phyloP scores from a whole-genome alignment of 192 early-diverging fungal species.

The Linnemannia schmuckeri region DNA sequence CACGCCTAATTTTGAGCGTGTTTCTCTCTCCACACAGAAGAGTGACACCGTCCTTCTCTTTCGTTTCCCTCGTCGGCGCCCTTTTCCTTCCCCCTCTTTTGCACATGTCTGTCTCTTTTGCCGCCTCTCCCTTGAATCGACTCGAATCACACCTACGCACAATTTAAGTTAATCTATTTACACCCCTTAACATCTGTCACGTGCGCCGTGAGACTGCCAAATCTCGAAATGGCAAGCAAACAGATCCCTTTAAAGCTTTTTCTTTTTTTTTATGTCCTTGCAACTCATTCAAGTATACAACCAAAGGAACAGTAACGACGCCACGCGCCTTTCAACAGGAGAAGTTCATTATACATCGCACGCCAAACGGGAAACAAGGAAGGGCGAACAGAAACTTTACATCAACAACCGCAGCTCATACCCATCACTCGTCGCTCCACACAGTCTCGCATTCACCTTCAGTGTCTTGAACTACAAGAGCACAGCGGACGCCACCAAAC shows the following conservation, averaged over 20 bases:
- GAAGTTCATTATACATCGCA: background rate
- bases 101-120: background rate
- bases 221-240: background rate
- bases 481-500: background rate
- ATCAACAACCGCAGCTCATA: background rate
- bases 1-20: background rate
- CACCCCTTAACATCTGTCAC: background rate
- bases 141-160: too few relatives aligned
- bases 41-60: background rate
- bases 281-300: background rate
- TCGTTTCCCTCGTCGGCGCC: background rate
- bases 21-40: background rate
- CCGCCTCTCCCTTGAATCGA: too few relatives aligned
- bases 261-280: background rate
- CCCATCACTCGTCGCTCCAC: background rate
- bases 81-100: background rate
- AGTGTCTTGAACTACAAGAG: background rate
- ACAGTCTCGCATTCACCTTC: background rate
- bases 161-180: background rate
- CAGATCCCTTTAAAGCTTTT: background rate
- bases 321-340: background rate
- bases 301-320: background rate
- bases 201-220: background rate
- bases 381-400: background rate
- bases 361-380: background rate